These are phyloP conservation scores for Galerina sulciceps DNA, from an alignment of 768 basidiomycete genomes.

Conservation along the genomic window DNA sequence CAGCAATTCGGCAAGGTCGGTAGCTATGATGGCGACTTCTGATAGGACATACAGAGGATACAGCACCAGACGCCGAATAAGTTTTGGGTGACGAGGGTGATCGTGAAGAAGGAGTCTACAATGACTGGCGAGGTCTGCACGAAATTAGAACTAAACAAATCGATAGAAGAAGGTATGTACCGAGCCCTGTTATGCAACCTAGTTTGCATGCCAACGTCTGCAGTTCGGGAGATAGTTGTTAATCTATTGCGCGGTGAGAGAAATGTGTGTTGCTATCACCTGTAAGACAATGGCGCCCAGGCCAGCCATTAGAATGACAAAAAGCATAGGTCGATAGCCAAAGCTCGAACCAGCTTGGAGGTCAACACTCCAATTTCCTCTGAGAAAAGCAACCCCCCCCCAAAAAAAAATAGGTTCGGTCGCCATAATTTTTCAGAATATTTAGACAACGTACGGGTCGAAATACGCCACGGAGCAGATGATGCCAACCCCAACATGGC, in stretches of 20 bases:
- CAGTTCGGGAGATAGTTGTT: constrained; percentile 9
- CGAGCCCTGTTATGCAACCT: constrained; percentile 70
- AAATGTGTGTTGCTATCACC: constrained; percentile 35
- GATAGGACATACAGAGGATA: constrained; percentile 59
- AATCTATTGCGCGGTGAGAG: not conserved
- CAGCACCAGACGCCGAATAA: constrained; percentile 50
- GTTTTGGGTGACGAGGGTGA: constrained; percentile 49
- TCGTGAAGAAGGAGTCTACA: constrained; percentile 60
- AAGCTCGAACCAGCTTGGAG: constrained; percentile 79
- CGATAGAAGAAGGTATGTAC: constrained; percentile 31
- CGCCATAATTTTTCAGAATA: not conserved
- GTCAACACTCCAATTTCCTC: constrained; percentile 83
- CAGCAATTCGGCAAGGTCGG: constrained; percentile 72
- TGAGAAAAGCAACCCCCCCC: constrained; percentile 27
- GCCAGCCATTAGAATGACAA: constrained; percentile 82
- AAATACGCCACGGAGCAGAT: constrained; percentile 89
- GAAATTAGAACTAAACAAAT: not conserved
- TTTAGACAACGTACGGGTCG: constrained; percentile 63
- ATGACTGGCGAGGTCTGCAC: constrained; percentile 60
- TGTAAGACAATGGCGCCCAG: constrained; percentile 83
- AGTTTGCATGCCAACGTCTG: constrained; percentile 71
- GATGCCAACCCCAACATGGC: constrained; percentile 79
- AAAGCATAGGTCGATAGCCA: constrained; percentile 81
- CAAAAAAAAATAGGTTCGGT: not conserved
- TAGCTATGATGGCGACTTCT: constrained; percentile 68